Conservation (phyloP, 2,329 filamentous ascomycete species). For the Paramyrothecium roridum region DNA sequence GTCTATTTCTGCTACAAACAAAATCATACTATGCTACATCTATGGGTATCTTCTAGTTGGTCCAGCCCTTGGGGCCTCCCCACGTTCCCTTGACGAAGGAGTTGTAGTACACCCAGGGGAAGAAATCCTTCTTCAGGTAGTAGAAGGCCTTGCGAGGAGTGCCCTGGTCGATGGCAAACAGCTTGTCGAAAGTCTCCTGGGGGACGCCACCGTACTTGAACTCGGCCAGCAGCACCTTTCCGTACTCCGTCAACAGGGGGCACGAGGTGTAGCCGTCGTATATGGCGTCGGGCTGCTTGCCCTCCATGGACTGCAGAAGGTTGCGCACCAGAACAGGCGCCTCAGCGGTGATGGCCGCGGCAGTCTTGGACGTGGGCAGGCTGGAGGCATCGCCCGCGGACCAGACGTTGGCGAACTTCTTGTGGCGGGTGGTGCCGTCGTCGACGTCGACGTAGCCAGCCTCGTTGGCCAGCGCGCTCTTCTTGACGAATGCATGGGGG, state of each 20-base stretch:
- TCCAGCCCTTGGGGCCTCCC: slow-evolving; percentile 56
- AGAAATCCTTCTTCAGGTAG: slow-evolving; percentile 64
- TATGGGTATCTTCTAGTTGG: slow-evolving; percentile 3
- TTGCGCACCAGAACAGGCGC: slow-evolving; percentile 49
- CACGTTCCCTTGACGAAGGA: slow-evolving; percentile 60
- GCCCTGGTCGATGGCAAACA: slow-evolving; percentile 55
- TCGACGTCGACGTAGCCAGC: slow-evolving; percentile 58
- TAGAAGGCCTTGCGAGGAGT: slow-evolving; percentile 56
- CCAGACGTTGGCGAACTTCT: slow-evolving; percentile 55
- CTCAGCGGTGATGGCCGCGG: slow-evolving; percentile 49
- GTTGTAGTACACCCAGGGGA: slow-evolving; percentile 63
- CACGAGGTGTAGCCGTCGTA: slow-evolving; percentile 58
- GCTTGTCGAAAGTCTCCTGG: slow-evolving; percentile 58
- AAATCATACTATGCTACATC: not conserved
- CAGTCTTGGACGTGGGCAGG: slow-evolving; percentile 55
- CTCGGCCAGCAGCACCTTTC: slow-evolving; percentile 61
- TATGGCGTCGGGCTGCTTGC: slow-evolving; percentile 35
- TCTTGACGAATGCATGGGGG: slow-evolving; percentile 49
- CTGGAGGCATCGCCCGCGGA: slow-evolving; percentile 57
- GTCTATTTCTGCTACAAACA: not conserved
- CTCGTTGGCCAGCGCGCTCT: slow-evolving; percentile 50
- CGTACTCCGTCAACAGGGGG: slow-evolving; percentile 52
- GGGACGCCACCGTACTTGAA: slow-evolving; percentile 63
- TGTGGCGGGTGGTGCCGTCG: slow-evolving; percentile 48
- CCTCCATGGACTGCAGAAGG: slow-evolving; percentile 40